Conservation (phyloP, 345 rosid genomes). For the Citrus cavaleriei region DNA sequence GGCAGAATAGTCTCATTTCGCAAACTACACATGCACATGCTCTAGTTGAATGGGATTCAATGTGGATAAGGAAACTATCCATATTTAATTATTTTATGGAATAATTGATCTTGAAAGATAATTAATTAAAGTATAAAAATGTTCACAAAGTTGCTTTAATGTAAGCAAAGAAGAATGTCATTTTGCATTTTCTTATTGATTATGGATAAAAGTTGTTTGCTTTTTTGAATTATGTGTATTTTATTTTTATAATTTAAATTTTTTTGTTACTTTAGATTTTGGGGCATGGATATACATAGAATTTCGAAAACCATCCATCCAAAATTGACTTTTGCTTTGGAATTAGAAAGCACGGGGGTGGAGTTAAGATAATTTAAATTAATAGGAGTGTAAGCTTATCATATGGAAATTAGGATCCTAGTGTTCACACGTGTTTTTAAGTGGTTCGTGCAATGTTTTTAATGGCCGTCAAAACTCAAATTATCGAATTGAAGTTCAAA, state of each 20-base stretch:
- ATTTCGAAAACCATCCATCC: not conserved
- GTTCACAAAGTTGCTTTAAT: not conserved
- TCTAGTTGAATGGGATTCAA: too few relatives aligned
- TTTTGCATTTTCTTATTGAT: not conserved
- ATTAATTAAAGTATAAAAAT: not conserved
- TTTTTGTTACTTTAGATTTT: not conserved
- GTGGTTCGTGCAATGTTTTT: not conserved
- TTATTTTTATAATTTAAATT: not conserved
- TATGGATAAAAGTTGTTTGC: not conserved
- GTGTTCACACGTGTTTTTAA: not conserved
- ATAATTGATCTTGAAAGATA: too few relatives aligned
- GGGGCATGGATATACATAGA: not conserved
- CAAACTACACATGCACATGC: too few relatives aligned
- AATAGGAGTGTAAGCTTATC: not conserved
- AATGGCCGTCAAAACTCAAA: not conserved
- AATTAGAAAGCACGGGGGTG: not conserved
- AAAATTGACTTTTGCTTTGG: conserved; percentile 14
- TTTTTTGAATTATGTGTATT: not conserved
- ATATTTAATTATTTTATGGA: too few relatives aligned
- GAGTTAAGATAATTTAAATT: conserved; percentile 5
- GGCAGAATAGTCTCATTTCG: too few relatives aligned
- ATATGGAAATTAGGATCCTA: not conserved
- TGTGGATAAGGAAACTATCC: too few relatives aligned
- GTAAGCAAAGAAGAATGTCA: not conserved
- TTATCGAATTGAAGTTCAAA: not conserved